Percentiles rank a stretch among this genome's conserved stretches.
phyloP scores from a whole-genome alignment of 2,329 filamentous ascomycete genomes.

The Tolypocladium paradoxum region DNA sequence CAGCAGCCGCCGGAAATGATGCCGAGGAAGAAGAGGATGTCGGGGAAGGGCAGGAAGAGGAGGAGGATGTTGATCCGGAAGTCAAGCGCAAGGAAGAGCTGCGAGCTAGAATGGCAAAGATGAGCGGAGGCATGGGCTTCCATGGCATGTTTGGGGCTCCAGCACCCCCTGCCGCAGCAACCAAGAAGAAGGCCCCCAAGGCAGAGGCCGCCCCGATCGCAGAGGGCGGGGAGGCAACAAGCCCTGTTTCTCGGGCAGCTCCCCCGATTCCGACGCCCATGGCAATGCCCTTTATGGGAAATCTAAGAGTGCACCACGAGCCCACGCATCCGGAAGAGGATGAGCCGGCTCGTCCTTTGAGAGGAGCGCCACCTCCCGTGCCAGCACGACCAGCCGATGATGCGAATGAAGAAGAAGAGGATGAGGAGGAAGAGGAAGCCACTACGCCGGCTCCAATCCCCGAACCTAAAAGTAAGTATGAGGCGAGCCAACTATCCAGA shows the following conservation, averaged over 20 bases:
- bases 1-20: conserved; percentile 40
- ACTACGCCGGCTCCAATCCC: conserved; percentile 21
- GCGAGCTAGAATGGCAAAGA: conserved; percentile 92
- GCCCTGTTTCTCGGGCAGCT: conserved; percentile 30
- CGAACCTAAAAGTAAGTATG: conserved; percentile 11
- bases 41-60: conserved; percentile 61
- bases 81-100: conserved; percentile 76
- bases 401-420: conserved; percentile 21
- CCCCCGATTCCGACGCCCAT: conserved; percentile 50
- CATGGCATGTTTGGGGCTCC: conserved; percentile 80
- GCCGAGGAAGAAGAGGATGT: conserved; percentile 60
- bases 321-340: conserved; percentile 26
- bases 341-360: conserved; percentile 11
- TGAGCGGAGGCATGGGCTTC: conserved; percentile 97
- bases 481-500: not conserved
- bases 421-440: conserved; percentile 22
- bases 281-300: conserved; percentile 63
- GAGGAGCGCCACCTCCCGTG: conserved; percentile 18
- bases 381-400: conserved; percentile 14
- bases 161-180: conserved; percentile 45
- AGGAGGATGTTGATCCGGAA: conserved; percentile 82
- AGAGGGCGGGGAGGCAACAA: conserved; percentile 31
- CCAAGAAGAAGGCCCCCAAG: conserved; percentile 40
- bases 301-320: conserved; percentile 37
- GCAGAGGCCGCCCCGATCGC: conserved; percentile 31